phyloP scores from a whole-genome alignment of 495 filamentous ascomycete species.

The Penicillium maclennaniae region DNA sequence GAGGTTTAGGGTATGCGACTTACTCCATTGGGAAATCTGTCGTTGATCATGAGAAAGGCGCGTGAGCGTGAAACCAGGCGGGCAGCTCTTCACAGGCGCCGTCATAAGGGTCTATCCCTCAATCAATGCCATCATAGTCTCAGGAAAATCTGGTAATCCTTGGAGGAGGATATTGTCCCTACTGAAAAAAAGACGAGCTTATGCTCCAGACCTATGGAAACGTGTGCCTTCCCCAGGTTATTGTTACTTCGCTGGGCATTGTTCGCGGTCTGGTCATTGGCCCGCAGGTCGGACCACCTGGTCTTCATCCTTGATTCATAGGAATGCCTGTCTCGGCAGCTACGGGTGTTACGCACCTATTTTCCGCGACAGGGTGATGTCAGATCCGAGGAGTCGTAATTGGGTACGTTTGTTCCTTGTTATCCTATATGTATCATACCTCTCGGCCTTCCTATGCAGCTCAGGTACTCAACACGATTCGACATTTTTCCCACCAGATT shows the following conservation, averaged over 20 bases:
- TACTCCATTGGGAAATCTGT: constrained; percentile 10
- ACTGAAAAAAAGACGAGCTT: neutral
- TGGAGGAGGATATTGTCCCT: neutral
- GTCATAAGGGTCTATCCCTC: constrained; percentile 5
- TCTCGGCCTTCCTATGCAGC: neutral
- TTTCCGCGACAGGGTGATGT: constrained; percentile 24
- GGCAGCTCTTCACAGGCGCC: neutral
- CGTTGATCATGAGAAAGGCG: constrained; percentile 13
- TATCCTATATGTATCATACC: constrained; percentile 26
- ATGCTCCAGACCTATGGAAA: neutral
- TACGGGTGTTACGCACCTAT: constrained; percentile 18
- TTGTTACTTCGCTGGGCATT: neutral
- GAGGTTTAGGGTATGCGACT: constrained; percentile 28
- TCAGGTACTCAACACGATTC: neutral
- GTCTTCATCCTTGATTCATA: constrained; percentile 21
- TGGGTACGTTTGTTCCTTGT: neutral
- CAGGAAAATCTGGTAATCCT: neutral
- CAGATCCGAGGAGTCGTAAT: constrained; percentile 9
- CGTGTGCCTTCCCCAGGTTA: neutral
- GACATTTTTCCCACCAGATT: neutral
- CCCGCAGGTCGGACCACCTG: constrained; percentile 4
- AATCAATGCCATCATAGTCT: constrained; percentile 11
- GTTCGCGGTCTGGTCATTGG: constrained; percentile 6
- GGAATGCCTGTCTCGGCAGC: constrained; percentile 21
- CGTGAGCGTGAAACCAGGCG: neutral